Percentiles rank a stretch among this genome's conserved stretches.
phyloP scores from a whole-genome alignment of 257 asterid species.

The Przewalskia tangutica region DNA sequence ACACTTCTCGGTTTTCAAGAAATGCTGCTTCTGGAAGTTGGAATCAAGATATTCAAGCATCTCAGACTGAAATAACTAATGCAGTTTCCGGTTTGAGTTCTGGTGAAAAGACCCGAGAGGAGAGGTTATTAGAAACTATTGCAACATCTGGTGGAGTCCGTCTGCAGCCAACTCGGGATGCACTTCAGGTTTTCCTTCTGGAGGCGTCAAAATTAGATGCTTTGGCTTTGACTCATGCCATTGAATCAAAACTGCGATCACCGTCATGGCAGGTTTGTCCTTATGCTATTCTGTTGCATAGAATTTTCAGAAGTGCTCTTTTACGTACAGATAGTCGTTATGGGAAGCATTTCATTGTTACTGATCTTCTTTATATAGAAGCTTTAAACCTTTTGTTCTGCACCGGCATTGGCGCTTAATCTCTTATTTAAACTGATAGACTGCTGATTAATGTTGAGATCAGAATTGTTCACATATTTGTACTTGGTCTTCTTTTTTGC shows the following conservation, averaged over 20 bases:
- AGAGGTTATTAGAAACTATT: conserved; percentile 73
- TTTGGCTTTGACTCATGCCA: conserved; percentile 52
- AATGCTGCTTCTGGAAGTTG: conserved; percentile 62
- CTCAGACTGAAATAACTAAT: conserved; percentile 43
- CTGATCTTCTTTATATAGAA: background rate
- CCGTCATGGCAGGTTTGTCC: conserved; percentile 86
- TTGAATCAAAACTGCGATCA: conserved; percentile 70
- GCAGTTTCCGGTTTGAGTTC: conserved; percentile 31
- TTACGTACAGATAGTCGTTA: background rate
- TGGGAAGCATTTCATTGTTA: background rate
- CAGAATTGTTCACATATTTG: background rate
- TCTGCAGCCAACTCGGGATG: conserved; percentile 91
- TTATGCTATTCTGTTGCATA: background rate
- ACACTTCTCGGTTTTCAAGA: conserved; percentile 41
- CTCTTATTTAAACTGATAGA: background rate
- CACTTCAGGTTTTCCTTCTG: conserved; percentile 61
- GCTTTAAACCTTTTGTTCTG: background rate
- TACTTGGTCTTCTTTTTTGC: conserved; percentile 14
- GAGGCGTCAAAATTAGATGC: conserved; percentile 80
- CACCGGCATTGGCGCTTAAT: background rate
- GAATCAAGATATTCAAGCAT: conserved; percentile 50
- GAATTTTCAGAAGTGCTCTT: background rate
- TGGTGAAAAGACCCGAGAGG: conserved; percentile 68
- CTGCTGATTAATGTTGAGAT: background rate
- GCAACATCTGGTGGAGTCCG: conserved; percentile 96